Percentiles rank a stretch among this genome's conserved stretches.
phyloP scores from a whole-genome alignment of 192 early-diverging fungal species.

The Mortierella hygrophila region DNA sequence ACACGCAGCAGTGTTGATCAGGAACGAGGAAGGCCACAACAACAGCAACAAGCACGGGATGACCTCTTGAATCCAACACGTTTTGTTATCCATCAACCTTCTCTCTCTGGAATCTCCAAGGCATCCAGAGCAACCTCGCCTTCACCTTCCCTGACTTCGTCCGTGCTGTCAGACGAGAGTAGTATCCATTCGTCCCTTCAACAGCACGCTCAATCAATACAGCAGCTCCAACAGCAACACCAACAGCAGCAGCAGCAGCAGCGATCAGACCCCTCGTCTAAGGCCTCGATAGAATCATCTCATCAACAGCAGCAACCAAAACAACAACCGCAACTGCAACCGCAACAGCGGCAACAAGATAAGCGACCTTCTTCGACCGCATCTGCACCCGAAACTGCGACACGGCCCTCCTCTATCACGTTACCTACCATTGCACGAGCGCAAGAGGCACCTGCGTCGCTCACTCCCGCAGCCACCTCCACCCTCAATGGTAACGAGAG shows the following conservation, averaged over 20 bases:
- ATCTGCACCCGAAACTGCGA: neutral
- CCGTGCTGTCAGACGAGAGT: constrained; percentile 28
- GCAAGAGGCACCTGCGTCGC: neutral
- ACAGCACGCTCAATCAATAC: constrained; percentile 26
- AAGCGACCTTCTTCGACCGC: constrained; percentile 1
- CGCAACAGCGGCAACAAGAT: neutral
- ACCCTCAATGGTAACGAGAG: neutral
- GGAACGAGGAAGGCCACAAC: constrained; percentile 6
- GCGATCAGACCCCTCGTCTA: neutral
- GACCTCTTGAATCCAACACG: constrained; percentile 37
- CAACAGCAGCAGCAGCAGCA: constrained; percentile 7
- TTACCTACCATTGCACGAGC: neutral
- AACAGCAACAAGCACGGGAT: neutral
- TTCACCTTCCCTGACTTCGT: constrained; percentile 34
- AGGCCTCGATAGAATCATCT: constrained; percentile 5
- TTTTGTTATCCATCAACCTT: constrained; percentile 37
- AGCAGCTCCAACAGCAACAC: constrained; percentile 9
- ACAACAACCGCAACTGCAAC: neutral
- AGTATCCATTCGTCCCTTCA: constrained; percentile 26
- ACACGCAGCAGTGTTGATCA: neutral
- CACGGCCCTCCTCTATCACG: neutral
- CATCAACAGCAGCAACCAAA: neutral
- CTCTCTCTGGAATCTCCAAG: constrained; percentile 18
- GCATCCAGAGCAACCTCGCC: constrained; percentile 29
- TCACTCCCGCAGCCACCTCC: neutral